These are phyloP conservation scores for Fermentozyma sake DNA, from an alignment of 1,139 yeast species.

Conservation along the genomic window DNA sequence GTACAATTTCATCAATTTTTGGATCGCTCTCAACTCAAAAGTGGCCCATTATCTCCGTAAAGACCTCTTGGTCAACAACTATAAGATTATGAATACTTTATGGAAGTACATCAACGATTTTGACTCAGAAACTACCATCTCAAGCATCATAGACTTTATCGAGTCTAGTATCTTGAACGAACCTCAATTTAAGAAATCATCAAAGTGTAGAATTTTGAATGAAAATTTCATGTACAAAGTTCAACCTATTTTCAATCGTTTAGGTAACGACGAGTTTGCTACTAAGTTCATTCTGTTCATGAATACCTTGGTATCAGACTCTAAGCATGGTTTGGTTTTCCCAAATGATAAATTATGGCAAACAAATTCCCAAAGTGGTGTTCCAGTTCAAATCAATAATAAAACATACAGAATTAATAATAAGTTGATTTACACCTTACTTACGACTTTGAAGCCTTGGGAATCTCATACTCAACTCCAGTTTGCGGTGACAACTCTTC, in stretches of 20 bases:
- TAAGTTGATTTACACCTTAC: conserved; percentile 57
- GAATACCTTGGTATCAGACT: conserved; percentile 39
- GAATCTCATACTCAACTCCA: conserved; percentile 62
- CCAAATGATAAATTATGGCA: conserved; percentile 59
- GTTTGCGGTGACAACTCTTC: conserved; percentile 49
- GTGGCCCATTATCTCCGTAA: conserved; percentile 54
- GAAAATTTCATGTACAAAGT: conserved; percentile 68
- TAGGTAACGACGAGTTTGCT: conserved; percentile 10
- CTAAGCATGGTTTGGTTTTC: conserved; percentile 58
- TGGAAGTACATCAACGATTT: conserved; percentile 56
- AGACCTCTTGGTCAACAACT: conserved; percentile 55
- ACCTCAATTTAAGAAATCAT: conserved; percentile 54
- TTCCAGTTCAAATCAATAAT: conserved; percentile 37
- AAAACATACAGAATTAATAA: conserved; percentile 58
- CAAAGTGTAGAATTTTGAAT: conserved; percentile 73
- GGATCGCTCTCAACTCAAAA: conserved; percentile 48
- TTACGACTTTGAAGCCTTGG: conserved; percentile 76
- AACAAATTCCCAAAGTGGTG: conserved; percentile 18
- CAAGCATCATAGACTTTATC: conserved; percentile 43
- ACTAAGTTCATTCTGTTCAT: conserved; percentile 46
- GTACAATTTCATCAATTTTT: conserved; percentile 54
- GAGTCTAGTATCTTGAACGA: conserved; percentile 54
- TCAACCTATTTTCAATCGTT: conserved; percentile 42
- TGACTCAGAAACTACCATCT: conserved; percentile 45
- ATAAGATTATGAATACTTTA: conserved; percentile 57